These are phyloP conservation scores for Polyporus arcularius DNA, from an alignment of 768 basidiomycete genomes.

Conservation along the genomic window DNA sequence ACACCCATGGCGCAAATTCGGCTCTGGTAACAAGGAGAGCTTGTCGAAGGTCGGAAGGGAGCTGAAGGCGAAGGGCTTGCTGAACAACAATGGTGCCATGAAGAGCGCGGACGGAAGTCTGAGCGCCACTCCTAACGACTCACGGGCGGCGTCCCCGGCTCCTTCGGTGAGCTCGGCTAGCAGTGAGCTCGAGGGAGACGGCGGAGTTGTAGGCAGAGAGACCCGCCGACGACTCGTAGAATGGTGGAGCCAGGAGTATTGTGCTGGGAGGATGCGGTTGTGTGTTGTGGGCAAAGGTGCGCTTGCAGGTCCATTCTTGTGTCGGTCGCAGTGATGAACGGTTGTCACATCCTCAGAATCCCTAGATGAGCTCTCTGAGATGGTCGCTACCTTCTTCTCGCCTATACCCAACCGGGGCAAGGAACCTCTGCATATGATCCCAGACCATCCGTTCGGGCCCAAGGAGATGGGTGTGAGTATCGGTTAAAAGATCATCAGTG, in stretches of 20 bases:
- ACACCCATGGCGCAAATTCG: slow-evolving; percentile 91
- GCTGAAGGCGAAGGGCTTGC: slow-evolving; percentile 50
- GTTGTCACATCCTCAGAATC: slow-evolving; percentile 56
- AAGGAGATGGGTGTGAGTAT: slow-evolving; percentile 68
- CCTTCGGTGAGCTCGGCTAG: slow-evolving; percentile 54
- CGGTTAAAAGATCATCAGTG: not conserved
- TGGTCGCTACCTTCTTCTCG: slow-evolving; percentile 69
- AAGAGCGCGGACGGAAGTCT: slow-evolving; percentile 32
- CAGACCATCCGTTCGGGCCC: slow-evolving; percentile 75
- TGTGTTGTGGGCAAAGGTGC: slow-evolving; percentile 80
- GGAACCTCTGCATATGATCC: slow-evolving; percentile 60
- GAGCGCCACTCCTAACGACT: slow-evolving; percentile 42
- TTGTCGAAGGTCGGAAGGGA: slow-evolving; percentile 62
- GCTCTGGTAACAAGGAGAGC: slow-evolving; percentile 80
- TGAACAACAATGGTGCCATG: slow-evolving; percentile 31
- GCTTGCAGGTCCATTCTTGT: not conserved
- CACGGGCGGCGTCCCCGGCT: slow-evolving; percentile 58
- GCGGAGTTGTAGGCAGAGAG: slow-evolving; percentile 78
- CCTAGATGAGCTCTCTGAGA: slow-evolving; percentile 65
- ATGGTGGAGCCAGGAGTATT: slow-evolving; percentile 85
- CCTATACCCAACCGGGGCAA: slow-evolving; percentile 65
- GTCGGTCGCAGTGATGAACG: not conserved
- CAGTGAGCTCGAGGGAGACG: slow-evolving; percentile 69
- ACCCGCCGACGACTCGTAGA: slow-evolving; percentile 76
- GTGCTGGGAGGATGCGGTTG: slow-evolving; percentile 78